Evolutionary conservation across 352 stramenopile species (phyloP).

Genomic region (Phytophthora palmivora): DNA sequence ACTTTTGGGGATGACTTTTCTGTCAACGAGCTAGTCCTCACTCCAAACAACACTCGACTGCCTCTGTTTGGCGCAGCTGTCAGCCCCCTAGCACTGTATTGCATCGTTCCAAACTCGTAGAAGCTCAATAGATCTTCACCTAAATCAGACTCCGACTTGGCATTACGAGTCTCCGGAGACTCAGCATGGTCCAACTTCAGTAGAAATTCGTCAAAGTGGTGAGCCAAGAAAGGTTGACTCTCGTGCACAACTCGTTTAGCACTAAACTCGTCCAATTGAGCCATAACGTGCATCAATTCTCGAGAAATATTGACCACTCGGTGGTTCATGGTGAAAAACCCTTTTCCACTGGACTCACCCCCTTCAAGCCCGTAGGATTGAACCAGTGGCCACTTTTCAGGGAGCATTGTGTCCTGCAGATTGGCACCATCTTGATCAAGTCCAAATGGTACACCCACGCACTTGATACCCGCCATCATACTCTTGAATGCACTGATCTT

Average conservation of each 20-base stretch:
- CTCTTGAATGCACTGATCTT: conserved; percentile 73
- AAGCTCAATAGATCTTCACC: conserved; percentile 77
- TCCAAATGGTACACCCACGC: conserved; percentile 69
- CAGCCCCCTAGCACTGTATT: conserved; percentile 56
- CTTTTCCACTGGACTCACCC: conserved; percentile 36
- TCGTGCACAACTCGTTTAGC: conserved; percentile 59
- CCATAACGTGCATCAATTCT: conserved; percentile 46
- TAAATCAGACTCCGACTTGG: conserved; percentile 61
- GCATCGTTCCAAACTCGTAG: conserved; percentile 84
- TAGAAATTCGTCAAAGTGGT: conserved; percentile 76
- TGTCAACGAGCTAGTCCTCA: conserved; percentile 39
- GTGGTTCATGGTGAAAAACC: conserved; percentile 86
- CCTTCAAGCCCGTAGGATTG: conserved; percentile 73
- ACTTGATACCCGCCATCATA: conserved; percentile 57
- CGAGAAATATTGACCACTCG: conserved; percentile 61
- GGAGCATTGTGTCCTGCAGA: conserved; percentile 58
- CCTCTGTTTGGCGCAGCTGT: conserved; percentile 38
- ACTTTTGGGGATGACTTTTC: conserved; percentile 45
- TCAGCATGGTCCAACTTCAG: conserved; percentile 75
- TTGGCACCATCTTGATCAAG: conserved; percentile 39
- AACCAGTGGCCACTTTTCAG: conserved; percentile 80
- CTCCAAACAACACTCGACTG: conserved; percentile 68
- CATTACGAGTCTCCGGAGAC: conserved; percentile 42
- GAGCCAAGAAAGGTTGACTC: conserved; percentile 54
- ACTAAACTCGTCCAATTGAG: conserved; percentile 61